phyloP scores from a whole-genome alignment of 352 stramenopile genomes.

The Discostella stelligera region DNA sequence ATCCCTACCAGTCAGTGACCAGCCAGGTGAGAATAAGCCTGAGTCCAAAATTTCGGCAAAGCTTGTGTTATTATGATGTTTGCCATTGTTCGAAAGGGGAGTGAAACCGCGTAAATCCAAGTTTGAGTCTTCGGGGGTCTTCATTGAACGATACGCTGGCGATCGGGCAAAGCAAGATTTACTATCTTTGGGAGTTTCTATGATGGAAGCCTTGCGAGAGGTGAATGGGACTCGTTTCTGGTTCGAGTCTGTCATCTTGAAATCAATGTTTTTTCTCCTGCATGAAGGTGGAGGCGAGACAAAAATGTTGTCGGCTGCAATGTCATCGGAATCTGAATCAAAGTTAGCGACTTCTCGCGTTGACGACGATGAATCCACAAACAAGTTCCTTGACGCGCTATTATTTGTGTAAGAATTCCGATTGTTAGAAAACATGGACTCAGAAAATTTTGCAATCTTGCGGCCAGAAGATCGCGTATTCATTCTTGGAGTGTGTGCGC shows the following conservation, averaged over 20 bases:
- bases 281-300: constrained; percentile 16
- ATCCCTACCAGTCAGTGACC: constrained; percentile 26
- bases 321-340: constrained; percentile 18
- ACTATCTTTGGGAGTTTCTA: constrained; percentile 34
- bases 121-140: constrained; percentile 17
- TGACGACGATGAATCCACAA: constrained; percentile 21
- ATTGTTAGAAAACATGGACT: constrained; percentile 23
- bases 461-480: constrained; percentile 7
- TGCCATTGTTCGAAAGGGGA: constrained; percentile 39
- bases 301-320: constrained; percentile 42
- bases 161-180: constrained; percentile 1
- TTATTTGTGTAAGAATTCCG: constrained; percentile 16
- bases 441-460: constrained; percentile 16
- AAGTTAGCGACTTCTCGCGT: constrained; percentile 4
- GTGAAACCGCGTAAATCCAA: constrained; percentile 43
- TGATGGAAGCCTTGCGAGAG: constrained; percentile 28
- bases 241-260: not conserved
- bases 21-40: constrained; percentile 40
- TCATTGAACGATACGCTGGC: constrained; percentile 14
- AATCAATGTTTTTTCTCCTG: constrained; percentile 6
- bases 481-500: constrained; percentile 16
- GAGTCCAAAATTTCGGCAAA: constrained; percentile 42
- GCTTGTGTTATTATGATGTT: constrained; percentile 19
- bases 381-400: constrained; percentile 46
- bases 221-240: constrained; percentile 32